A percentile compares a stretch with the other conserved stretches of the same genome.
Conservation (phyloP, 2,329 filamentous ascomycete species). For the Fusarium sp. region DNA sequence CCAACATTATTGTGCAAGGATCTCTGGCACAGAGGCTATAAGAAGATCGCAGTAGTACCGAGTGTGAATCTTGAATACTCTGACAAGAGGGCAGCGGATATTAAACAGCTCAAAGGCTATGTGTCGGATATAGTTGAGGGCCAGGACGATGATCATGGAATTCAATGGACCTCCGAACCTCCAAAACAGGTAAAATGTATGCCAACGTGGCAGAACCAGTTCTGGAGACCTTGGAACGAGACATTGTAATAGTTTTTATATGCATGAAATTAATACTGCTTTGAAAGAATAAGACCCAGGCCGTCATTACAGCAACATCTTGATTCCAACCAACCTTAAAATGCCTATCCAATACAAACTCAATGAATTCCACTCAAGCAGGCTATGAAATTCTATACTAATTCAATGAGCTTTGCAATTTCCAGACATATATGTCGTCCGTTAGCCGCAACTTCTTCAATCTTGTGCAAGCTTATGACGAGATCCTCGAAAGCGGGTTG, state of each 20-base stretch:
- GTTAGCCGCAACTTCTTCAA: too few relatives aligned
- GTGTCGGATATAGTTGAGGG: constrained; percentile 51
- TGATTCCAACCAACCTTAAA: too few relatives aligned
- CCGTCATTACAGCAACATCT: background rate
- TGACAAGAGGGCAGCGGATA: constrained; percentile 55
- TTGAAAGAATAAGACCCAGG: background rate
- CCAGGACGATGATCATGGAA: constrained; percentile 47
- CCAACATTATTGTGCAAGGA: constrained; percentile 69
- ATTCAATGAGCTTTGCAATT: too few relatives aligned
- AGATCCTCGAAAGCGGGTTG: too few relatives aligned
- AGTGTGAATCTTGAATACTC: constrained; percentile 67
- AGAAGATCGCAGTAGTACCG: constrained; percentile 67
- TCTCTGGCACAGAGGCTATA: constrained; percentile 62
- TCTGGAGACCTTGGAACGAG: constrained; percentile 55
- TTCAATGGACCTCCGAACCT: constrained; percentile 59
- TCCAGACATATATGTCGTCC: too few relatives aligned
- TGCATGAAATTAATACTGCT: background rate
- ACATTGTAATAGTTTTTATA: constrained; percentile 1
- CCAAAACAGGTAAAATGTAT: constrained; percentile 63
- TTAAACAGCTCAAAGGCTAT: constrained; percentile 65
- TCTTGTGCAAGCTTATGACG: too few relatives aligned
- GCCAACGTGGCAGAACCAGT: constrained; percentile 55
- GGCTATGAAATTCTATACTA: too few relatives aligned
- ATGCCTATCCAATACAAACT: too few relatives aligned
- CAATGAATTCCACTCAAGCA: too few relatives aligned